A percentile compares a stretch with the other conserved stretches of the same genome.
These are phyloP conservation scores for Lanmaoa rubissima DNA, from an alignment of 768 basidiomycete species.

Conservation along the genomic window DNA sequence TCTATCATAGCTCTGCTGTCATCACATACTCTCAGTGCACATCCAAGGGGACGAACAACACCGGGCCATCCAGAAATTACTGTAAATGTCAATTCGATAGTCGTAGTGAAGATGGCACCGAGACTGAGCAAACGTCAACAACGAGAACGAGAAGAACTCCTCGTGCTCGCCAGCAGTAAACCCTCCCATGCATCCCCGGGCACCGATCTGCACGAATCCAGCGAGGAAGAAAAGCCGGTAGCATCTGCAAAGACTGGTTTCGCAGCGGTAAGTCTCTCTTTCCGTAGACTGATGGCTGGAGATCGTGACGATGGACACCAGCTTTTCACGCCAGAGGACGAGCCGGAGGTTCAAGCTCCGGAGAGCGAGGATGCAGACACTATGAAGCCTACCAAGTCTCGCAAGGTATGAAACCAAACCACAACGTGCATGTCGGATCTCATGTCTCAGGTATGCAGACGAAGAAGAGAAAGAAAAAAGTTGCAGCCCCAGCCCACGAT, in stretches of 20 bases:
- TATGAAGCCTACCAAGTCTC: constrained; percentile 17
- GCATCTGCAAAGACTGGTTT: constrained; percentile 34
- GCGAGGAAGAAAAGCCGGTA: constrained; percentile 42
- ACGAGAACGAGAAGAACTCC: constrained; percentile 78
- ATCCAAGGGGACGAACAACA: not conserved
- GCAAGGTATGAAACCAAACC: constrained; percentile 20
- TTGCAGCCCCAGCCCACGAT: not conserved
- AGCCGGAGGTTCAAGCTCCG: constrained; percentile 10
- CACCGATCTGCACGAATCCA: constrained; percentile 23
- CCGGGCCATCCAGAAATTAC: not conserved
- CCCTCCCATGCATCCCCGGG: constrained; percentile 10
- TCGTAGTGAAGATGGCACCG: constrained; percentile 56
- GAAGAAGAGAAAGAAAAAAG: constrained; percentile 44
- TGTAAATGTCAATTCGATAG: not conserved
- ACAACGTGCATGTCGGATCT: not conserved
- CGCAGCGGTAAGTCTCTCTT: constrained; percentile 42
- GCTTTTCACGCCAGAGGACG: constrained; percentile 41
- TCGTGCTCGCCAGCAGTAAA: constrained; percentile 42
- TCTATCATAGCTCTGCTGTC: not conserved
- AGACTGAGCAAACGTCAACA: constrained; percentile 84
- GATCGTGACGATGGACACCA: constrained; percentile 27
- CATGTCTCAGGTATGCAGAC: constrained; percentile 17
- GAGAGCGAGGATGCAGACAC: constrained; percentile 23
- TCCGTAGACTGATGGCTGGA: not conserved
- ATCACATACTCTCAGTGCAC: no score